phyloP scores from a whole-genome alignment of 345 rosid species.

The Trapa incisa region DNA sequence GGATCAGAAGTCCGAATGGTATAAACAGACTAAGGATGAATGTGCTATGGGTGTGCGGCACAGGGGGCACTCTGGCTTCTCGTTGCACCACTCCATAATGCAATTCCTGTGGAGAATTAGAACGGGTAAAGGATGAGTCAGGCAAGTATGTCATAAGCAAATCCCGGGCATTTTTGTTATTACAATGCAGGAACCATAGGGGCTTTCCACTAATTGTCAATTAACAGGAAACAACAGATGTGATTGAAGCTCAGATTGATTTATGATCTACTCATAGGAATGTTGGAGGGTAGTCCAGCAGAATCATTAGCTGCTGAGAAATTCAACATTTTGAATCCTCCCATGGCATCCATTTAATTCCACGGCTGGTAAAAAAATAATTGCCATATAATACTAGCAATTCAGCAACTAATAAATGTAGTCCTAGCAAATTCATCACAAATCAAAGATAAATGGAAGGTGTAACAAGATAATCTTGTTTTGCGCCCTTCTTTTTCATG shows the following conservation, averaged over 20 bases:
- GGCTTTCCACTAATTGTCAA: neutral
- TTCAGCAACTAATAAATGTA: neutral
- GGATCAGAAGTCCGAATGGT: conserved; percentile 70
- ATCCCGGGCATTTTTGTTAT: neutral
- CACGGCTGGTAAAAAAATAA: neutral
- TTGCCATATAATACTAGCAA: neutral
- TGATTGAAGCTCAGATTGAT: neutral
- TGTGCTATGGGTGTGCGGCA: conserved; percentile 82
- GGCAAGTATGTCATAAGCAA: neutral
- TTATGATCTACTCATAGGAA: neutral
- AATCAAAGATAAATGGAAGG: neutral
- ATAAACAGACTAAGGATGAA: conserved; percentile 71
- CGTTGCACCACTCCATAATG: conserved; percentile 98
- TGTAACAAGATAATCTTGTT: neutral
- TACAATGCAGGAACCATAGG: neutral
- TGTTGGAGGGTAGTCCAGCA: neutral
- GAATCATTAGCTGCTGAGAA: neutral
- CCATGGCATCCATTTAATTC: neutral
- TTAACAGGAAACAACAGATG: neutral
- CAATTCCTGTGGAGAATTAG: conserved; percentile 48
- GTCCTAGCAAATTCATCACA: neutral
- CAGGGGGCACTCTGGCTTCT: conserved; percentile 91
- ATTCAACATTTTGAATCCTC: neutral
- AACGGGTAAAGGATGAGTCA: neutral
- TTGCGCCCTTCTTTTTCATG: neutral